phyloP scores from a whole-genome alignment of 2,329 filamentous ascomycete genomes.

The Penicillium oxalicum region DNA sequence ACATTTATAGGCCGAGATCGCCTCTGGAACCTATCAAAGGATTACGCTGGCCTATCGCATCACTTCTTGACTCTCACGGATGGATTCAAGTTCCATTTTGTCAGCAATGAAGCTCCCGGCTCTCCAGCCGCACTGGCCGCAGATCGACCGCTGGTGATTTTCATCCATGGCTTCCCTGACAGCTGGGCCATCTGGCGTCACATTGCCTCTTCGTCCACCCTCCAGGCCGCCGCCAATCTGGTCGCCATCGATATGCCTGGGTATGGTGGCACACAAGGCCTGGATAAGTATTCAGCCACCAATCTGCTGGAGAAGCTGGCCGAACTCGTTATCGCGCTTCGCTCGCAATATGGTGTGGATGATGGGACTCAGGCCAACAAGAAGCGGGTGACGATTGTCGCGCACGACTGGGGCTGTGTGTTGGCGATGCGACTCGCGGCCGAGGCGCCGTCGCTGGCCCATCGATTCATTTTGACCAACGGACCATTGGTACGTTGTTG shows the following conservation, averaged over 20 bases:
- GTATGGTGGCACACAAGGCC: constrained; percentile 52
- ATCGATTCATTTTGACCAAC: constrained; percentile 52
- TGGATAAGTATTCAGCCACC: constrained; percentile 46
- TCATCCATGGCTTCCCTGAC: constrained; percentile 57
- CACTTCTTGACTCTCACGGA: constrained; percentile 46
- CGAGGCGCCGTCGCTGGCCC: constrained; percentile 51
- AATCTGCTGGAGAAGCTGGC: constrained; percentile 49
- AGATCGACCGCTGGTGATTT: constrained; percentile 43
- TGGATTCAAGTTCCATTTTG: constrained; percentile 51
- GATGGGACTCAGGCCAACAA: constrained; percentile 26
- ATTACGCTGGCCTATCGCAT: constrained; percentile 45
- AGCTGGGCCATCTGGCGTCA: constrained; percentile 52
- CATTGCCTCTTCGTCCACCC: constrained; percentile 38
- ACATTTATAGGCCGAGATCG: constrained; percentile 48
- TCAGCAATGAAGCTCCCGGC: constrained; percentile 36
- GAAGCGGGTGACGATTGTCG: constrained; percentile 45
- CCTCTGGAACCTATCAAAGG: constrained; percentile 50
- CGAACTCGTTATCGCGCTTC: constrained; percentile 49
- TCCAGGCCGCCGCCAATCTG: constrained; percentile 39
- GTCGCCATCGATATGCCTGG: constrained; percentile 55
- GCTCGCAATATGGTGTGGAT: constrained; percentile 42
- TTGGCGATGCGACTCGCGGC: constrained; percentile 51
- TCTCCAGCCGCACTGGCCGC: constrained; percentile 15
- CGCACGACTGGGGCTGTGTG: constrained; percentile 52
- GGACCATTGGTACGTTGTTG: constrained; percentile 45